phyloP scores from a whole-genome alignment of 208 protist species.

The Leishmania mexicana region DNA sequence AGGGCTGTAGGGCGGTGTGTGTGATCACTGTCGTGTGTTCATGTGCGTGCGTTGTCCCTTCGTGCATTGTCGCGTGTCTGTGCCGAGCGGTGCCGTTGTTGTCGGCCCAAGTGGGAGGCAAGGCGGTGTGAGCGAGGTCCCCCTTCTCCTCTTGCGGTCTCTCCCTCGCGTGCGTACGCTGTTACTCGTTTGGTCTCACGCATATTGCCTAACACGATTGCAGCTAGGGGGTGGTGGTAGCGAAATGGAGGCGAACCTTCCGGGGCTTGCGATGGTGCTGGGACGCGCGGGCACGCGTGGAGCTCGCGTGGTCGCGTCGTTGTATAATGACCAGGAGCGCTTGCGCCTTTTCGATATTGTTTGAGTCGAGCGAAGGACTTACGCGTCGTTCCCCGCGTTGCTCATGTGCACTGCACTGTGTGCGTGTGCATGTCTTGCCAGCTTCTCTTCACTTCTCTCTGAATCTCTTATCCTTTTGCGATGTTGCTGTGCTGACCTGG shows the following conservation, averaged over 20 bases:
- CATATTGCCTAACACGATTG: neutral
- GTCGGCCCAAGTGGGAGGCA: neutral
- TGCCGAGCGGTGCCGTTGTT: neutral
- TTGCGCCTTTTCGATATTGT: too few species aligned
- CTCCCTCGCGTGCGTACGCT: slow-evolving; percentile 4
- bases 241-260: neutral
- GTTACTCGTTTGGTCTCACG: slow-evolving; percentile 7
- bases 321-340: neutral
- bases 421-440: neutral
- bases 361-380: neutral
- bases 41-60: neutral
- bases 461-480: neutral
- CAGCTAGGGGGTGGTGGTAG: neutral
- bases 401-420: neutral
- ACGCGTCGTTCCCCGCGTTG: neutral
- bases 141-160: neutral
- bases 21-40: neutral
- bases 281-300: neutral
- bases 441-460: neutral
- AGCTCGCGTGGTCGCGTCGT: neutral
- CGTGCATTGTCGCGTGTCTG: neutral
- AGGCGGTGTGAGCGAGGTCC: neutral
- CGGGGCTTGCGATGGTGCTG: neutral
- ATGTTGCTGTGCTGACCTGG: neutral
- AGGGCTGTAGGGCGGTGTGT: neutral